A percentile compares a stretch with the other conserved stretches of the same genome.
phyloP scores from a whole-genome alignment of 208 protist genomes.

The Giardia muris region DNA sequence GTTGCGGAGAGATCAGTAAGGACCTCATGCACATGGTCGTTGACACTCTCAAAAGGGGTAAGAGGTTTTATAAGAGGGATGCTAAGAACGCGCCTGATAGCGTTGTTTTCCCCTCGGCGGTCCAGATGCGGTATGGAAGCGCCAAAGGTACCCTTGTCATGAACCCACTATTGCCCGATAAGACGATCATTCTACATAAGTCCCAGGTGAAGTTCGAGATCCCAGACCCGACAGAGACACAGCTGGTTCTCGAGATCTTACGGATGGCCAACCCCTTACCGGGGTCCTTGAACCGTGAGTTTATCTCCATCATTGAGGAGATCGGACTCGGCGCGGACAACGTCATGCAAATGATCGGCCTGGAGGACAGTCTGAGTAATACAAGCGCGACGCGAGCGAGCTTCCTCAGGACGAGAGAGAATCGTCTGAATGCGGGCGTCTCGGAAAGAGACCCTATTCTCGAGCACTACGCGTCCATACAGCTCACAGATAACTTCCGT shows the following conservation, averaged over 20 bases:
- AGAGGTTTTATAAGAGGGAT: background rate
- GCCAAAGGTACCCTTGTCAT: background rate
- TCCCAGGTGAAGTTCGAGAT: background rate
- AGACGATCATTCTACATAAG: background rate
- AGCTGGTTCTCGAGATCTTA: background rate
- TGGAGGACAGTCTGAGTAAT: no score
- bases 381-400: no score
- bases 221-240: background rate
- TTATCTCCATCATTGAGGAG: background rate
- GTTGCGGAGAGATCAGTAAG: background rate
- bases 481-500: no score
- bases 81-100: background rate
- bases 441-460: no score
- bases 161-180: background rate
- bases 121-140: background rate
- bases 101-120: background rate
- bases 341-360: no score
- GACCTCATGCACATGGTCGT: background rate
- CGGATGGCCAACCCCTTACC: background rate
- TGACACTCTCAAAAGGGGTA: background rate
- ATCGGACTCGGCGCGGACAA: no score
- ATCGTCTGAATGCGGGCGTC: no score
- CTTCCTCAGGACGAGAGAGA: no score
- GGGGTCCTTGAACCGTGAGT: background rate
- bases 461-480: no score